Evolutionary conservation across 495 filamentous ascomycete genomes (phyloP), one percentile per base, ranked within the genome.

Genomic region (Aspergillus conjunctus): DNA sequence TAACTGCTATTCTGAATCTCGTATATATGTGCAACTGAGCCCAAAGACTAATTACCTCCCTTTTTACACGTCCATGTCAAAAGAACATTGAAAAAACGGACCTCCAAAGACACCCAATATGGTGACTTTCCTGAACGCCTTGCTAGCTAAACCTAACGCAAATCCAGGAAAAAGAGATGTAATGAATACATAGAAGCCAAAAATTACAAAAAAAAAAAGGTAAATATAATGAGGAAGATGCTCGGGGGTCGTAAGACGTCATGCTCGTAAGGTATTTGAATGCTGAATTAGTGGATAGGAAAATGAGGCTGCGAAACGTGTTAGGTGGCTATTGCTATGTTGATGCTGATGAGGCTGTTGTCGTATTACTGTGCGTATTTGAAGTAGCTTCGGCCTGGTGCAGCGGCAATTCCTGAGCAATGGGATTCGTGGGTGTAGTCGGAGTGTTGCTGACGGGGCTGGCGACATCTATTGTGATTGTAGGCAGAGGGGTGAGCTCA

Each of bases 381-480:
- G 58, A 48, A 21, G 56, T 15, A 26, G 11, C 9, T 32, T 32
- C 49, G 21, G 26, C 17, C 49, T 7, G 49, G 1, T 14, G 21
- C 32, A 32, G 15, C 12, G 21, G 22, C 21, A 32, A 32, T 51
- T 59, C 61, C 14, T 60, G 51, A 3, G 41, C 59, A 8, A 57
- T 66, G 4, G 60, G 44, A 15, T 55, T 60, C 2, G 66, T 71
- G 0, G 75, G 72, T 0, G 73, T 72, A 17, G 63, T 59, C n/a
- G 74, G 75, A 1, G 65, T 73, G 15, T 69, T 58, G 50, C 63
- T 59, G 9, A 70, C 56, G 4, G 78, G 75, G 58, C 68, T 78
- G 10, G 71, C 70, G n/a, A 70, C 52, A 14, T 79, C 71, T 44
- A 80, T 66, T 18, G 75, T 74, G 30, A 80, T 80, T 1, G 74